phyloP scores from a whole-genome alignment of 2,329 filamentous ascomycete species.

The Scedosporium aurantiacum region DNA sequence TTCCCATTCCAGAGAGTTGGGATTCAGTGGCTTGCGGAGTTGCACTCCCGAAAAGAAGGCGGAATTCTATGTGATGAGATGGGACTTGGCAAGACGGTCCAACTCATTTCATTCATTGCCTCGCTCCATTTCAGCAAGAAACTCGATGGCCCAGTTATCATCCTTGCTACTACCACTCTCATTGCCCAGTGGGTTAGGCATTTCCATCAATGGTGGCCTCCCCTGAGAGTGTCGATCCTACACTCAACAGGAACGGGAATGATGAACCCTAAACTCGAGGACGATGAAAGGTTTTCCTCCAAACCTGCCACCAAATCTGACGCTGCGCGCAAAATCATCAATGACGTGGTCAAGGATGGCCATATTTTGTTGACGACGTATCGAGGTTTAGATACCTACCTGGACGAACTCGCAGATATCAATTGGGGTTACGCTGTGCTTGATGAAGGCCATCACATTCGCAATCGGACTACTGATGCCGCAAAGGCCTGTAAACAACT shows the following conservation, averaged over 20 bases:
- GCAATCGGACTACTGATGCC: slow-evolving; percentile 89
- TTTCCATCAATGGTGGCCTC: slow-evolving; percentile 99
- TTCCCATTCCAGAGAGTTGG: slow-evolving; percentile 98
- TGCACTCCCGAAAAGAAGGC: slow-evolving; percentile 80
- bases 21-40: slow-evolving; percentile 89
- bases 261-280: slow-evolving; percentile 64
- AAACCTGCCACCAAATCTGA: slow-evolving; percentile 43
- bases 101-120: slow-evolving; percentile 67
- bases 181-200: slow-evolving; percentile 98
- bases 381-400: slow-evolving; percentile 86
- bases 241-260: slow-evolving; percentile 95
- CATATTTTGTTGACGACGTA: slow-evolving; percentile 96
- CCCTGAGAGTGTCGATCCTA: slow-evolving; percentile 86
- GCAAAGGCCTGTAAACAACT: slow-evolving; percentile 94
- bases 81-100: slow-evolving; percentile 90
- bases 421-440: slow-evolving; percentile 91
- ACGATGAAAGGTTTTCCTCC: slow-evolving; percentile 24
- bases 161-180: slow-evolving; percentile 89
- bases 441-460: slow-evolving; percentile 96
- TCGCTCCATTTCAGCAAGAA: slow-evolving; percentile 85
- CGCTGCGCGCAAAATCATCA: slow-evolving; percentile 68
- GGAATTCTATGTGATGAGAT: slow-evolving; percentile 97
- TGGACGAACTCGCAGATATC: slow-evolving; percentile 66
- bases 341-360: slow-evolving; percentile 70
- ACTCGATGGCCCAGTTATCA: slow-evolving; percentile 72